Base-by-base conservation (phyloP, 1,284 basidiomycete genomes). In the Rhodotorula sp. region DNA sequence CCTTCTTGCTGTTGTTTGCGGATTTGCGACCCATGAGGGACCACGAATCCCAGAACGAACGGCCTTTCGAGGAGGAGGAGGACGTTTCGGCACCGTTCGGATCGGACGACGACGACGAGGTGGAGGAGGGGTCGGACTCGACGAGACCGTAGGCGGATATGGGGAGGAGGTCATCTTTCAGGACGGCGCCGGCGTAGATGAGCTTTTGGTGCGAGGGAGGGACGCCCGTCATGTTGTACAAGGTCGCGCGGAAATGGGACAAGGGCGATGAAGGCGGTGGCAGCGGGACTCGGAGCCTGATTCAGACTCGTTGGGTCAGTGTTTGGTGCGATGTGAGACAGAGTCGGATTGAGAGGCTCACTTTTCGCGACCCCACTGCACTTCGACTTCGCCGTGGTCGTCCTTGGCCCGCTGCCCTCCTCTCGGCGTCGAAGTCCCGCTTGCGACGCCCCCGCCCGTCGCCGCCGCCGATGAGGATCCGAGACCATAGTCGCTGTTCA, bases 141-240 rank as follows among this genome's bases (percentile, higher is more conserved):
- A 71, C 59, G 59, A 71, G 69, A 26, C 85, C 86, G 78, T 77
- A 90, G 88, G 83, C 57, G 85, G 86, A 7, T 86, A 83, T 69
- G 3, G 81, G 82, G 0, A 81, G 87, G 70, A 82, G 82, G 78
- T 92, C 88, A 78, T 92, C 90, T 73, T 87, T 89, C 86, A 91
- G 88, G 77, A 92, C 84, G 8, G 89, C 90, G 57, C 90, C 90
- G 55, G 87, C 85, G 79, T 90, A 88, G 68, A 92, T 85, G 79
- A 92, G 85, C 79, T 90, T 75, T 34, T 76, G 73, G 61, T 77
- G 77, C 12, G 72, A 58, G 18, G 77, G 77, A 0, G 72, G 69
- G 8, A 78, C 77, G 50, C 75, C 77, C 18, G 77, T 78, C 34
- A 72, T 61, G 67, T 69, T 76, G 73, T 74, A 75, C 16, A 74